These are phyloP conservation scores for Chytriomyces sp. DNA, from an alignment of 192 early-diverging fungal species.

Conservation along the genomic window DNA sequence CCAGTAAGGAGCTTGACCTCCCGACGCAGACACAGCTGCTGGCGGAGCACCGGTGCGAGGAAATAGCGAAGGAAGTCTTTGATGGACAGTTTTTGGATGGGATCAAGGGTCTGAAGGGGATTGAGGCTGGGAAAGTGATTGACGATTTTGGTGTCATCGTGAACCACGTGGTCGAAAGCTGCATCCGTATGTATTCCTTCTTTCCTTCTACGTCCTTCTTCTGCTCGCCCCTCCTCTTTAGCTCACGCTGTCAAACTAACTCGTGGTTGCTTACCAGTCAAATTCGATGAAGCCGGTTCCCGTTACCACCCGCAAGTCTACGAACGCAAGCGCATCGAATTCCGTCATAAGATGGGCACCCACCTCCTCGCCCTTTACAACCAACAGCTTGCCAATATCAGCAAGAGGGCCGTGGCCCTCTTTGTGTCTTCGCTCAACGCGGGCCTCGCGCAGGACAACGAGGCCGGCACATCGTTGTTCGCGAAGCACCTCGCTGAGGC, in stretches of 20 bases:
- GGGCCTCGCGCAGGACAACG: constrained; percentile 38
- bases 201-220: neutral
- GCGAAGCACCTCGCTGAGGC: constrained; percentile 54
- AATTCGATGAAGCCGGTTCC: constrained; percentile 88
- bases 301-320: constrained; percentile 91
- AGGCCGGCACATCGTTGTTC: constrained; percentile 54
- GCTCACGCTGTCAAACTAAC: neutral
- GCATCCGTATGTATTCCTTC: constrained; percentile 31
- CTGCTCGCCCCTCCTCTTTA: neutral
- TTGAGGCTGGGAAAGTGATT: constrained; percentile 80
- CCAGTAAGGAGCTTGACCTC: constrained; percentile 94
- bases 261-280: constrained; percentile 5
- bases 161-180: constrained; percentile 55
- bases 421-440: constrained; percentile 65
- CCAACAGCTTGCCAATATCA: constrained; percentile 85
- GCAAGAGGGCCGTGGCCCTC: constrained; percentile 67
- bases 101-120: constrained; percentile 58
- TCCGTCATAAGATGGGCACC: constrained; percentile 75
- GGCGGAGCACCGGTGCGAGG: constrained; percentile 98
- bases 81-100: constrained; percentile 66
- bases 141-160: constrained; percentile 73
- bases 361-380: constrained; percentile 78
- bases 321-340: constrained; percentile 79
- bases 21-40: constrained; percentile 98
- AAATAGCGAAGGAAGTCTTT: constrained; percentile 81